phyloP scores from a whole-genome alignment of 192 early-diverging fungal genomes.

The Funneliformis mosseae region DNA sequence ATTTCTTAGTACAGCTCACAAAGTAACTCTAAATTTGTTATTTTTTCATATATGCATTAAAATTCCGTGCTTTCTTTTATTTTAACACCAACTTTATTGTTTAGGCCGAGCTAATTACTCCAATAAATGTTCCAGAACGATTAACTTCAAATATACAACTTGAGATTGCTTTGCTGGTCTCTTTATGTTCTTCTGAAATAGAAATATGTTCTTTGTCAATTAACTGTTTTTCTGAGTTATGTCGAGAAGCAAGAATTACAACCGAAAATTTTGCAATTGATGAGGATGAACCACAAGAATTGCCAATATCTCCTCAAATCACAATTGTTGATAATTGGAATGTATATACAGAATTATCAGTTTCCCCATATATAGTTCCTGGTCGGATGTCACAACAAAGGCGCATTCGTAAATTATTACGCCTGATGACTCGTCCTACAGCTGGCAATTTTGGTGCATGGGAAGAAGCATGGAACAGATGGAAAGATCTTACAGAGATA shows the following conservation, averaged over 20 bases:
- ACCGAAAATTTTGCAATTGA: slow-evolving; percentile 43
- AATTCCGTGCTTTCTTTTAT: not conserved
- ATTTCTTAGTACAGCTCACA: slow-evolving; percentile 53
- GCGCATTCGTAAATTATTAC: slow-evolving; percentile 66
- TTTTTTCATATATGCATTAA: not conserved
- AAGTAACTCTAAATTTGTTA: not conserved
- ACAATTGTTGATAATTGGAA: slow-evolving; percentile 70
- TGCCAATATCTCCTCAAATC: slow-evolving; percentile 39
- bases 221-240: slow-evolving; percentile 68
- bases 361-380: slow-evolving; percentile 49
- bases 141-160: slow-evolving; percentile 69
- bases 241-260: slow-evolving; percentile 69
- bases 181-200: slow-evolving; percentile 70
- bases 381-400: slow-evolving; percentile 78
- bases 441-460: slow-evolving; percentile 81
- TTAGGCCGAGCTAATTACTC: not conserved
- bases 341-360: slow-evolving; percentile 69
- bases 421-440: slow-evolving; percentile 66
- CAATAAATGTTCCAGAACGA: slow-evolving; percentile 50
- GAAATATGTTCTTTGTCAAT: slow-evolving; percentile 63
- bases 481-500: slow-evolving; percentile 62
- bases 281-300: slow-evolving; percentile 38
- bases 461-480: slow-evolving; percentile 78
- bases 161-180: slow-evolving; percentile 73
- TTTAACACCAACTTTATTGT: not conserved